phyloP scores from a whole-genome alignment of 768 basidiomycete genomes.

The Hypholoma fasciculare region DNA sequence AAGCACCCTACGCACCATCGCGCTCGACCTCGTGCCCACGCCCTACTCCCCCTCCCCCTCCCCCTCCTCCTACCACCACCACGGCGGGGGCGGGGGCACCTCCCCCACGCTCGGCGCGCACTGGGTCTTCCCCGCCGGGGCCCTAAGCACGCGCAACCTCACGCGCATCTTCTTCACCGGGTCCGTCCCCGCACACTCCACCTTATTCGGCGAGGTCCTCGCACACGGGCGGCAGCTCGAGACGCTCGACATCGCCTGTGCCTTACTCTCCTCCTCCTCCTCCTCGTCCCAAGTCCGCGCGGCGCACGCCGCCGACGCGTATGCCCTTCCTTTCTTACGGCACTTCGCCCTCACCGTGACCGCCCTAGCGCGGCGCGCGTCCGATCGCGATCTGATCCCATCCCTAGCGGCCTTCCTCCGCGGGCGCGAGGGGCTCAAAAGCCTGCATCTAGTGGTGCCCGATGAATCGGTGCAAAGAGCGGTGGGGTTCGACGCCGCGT shows the following conservation, averaged over 20 bases:
- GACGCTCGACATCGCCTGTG: constrained; percentile 50
- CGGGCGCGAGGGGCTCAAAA: constrained; percentile 49
- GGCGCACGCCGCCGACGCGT: constrained; percentile 22
- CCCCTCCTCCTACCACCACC: not conserved
- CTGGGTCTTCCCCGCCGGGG: constrained; percentile 57
- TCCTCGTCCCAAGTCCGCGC: constrained; percentile 52
- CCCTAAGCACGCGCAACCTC: constrained; percentile 61
- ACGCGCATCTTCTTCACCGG: constrained; percentile 65
- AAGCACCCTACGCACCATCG: constrained; percentile 50
- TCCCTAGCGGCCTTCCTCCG: constrained; percentile 68
- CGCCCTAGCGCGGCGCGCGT: constrained; percentile 40
- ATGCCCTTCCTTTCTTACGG: constrained; percentile 56
- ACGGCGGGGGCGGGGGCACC: not conserved
- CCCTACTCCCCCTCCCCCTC: not conserved
- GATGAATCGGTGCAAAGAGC: constrained; percentile 45
- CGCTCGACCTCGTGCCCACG: constrained; percentile 35
- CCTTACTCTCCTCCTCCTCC: constrained; percentile 50
- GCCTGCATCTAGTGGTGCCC: constrained; percentile 49
- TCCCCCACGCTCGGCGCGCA: constrained; percentile 39
- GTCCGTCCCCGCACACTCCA: constrained; percentile 47
- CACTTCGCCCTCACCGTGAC: constrained; percentile 60
- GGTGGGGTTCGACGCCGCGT: constrained; percentile 66
- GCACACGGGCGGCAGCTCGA: constrained; percentile 64
- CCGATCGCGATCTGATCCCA: constrained; percentile 67
- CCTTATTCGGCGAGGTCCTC: constrained; percentile 60